A percentile compares a stretch with the other conserved stretches of the same genome.
Evolutionary conservation across 148 eudicot species (phyloP).

Genomic region (Arbutus unedo): DNA sequence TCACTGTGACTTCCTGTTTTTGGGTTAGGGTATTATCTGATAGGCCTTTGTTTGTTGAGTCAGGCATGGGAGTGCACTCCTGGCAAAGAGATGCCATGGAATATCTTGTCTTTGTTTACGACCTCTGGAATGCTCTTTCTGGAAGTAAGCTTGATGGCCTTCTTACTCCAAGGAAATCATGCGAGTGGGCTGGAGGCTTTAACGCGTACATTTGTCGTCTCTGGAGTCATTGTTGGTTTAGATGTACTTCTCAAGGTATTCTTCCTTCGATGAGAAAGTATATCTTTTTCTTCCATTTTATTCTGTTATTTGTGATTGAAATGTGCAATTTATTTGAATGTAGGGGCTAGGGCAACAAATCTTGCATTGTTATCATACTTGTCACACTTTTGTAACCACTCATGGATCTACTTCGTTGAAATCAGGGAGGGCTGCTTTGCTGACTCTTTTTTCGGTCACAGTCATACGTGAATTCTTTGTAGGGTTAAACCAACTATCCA

Average conservation of each 20-base stretch:
- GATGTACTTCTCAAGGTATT: slow-evolving; percentile 74
- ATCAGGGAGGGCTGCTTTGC: not conserved
- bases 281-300: not conserved
- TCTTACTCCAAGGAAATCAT: slow-evolving; percentile 80
- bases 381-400: not conserved
- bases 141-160: slow-evolving; percentile 90
- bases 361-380: not conserved
- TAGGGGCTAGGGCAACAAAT: not conserved
- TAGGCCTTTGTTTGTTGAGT: slow-evolving; percentile 6
- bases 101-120: slow-evolving; percentile 65
- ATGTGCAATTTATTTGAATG: not conserved
- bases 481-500: not conserved
- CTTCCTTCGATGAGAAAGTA: not conserved
- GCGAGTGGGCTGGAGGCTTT: slow-evolving; percentile 70
- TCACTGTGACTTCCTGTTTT: not conserved
- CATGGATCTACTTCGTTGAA: not conserved
- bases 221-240: slow-evolving; percentile 65
- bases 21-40: not conserved
- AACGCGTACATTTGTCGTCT: slow-evolving; percentile 67
- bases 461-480: not conserved
- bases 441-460: not conserved
- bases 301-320: not conserved
- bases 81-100: slow-evolving; percentile 68
- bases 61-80: slow-evolving; percentile 82
- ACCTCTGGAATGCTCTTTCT: slow-evolving; percentile 72